Evolutionary conservation across 1,284 basidiomycete genomes (phyloP).

Genomic region (Mycosarcoma maydis): DNA sequence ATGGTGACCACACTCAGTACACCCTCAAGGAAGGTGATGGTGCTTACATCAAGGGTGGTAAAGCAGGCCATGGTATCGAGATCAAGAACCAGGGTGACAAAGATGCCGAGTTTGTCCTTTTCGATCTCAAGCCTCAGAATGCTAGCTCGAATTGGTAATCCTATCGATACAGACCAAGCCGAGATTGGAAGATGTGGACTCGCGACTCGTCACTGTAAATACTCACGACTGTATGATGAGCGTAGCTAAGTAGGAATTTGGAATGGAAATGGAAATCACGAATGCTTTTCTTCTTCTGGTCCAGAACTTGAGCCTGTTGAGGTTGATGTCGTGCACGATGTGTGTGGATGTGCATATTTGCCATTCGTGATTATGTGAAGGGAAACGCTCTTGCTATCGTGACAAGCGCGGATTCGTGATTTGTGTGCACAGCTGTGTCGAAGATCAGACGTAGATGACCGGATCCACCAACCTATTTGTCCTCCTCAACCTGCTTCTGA

Average conservation of each 20-base stretch:
- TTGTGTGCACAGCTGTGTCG: too few species aligned
- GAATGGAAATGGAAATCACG: conserved; percentile 8
- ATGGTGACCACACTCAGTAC: conserved; percentile 68
- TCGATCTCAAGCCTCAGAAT: conserved; percentile 20
- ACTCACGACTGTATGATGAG: too few species aligned
- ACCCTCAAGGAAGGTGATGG: conserved; percentile 66
- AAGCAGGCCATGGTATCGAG: conserved; percentile 24
- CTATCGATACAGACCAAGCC: background rate
- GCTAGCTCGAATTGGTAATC: conserved; percentile 1
- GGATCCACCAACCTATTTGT: conserved; percentile 39
- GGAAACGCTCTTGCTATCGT: too few species aligned
- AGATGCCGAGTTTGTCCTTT: conserved; percentile 45
- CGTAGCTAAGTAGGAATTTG: too few species aligned
- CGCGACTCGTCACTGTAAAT: too few species aligned
- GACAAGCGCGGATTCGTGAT: too few species aligned
- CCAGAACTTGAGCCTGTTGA: too few species aligned
- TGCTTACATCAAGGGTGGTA: conserved; percentile 42
- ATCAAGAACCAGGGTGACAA: conserved; percentile 19
- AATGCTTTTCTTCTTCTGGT: too few species aligned
- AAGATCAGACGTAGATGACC: conserved; percentile 30
- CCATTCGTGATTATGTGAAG: too few species aligned
- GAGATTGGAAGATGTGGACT: too few species aligned
- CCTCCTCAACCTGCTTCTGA: conserved; percentile 16
- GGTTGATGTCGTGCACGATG: background rate
- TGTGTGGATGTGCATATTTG: background rate